These are phyloP conservation scores for Incumbomyces lentus DNA, from an alignment of 2,329 filamentous ascomycete genomes.

Conservation along the genomic window DNA sequence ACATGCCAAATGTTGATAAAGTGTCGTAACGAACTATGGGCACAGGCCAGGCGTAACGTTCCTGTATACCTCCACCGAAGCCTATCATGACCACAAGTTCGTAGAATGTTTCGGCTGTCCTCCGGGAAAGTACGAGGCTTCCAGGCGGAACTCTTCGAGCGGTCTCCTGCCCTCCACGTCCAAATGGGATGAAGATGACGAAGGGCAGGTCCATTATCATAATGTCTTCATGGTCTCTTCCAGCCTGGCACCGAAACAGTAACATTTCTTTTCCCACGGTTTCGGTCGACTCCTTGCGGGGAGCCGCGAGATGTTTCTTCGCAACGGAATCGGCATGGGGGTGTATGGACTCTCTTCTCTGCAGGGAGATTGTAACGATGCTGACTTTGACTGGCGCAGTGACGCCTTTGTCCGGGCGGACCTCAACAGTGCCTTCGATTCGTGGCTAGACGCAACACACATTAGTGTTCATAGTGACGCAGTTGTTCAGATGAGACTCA, in stretches of 20 bases:
- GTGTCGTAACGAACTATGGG: slow-evolving; percentile 92
- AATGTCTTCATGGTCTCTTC: slow-evolving; percentile 76
- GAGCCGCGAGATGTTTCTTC: slow-evolving; percentile 81
- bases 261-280: slow-evolving; percentile 93
- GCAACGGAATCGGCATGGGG: slow-evolving; percentile 89
- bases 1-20: slow-evolving; percentile 97
- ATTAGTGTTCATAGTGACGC: slow-evolving; percentile 4
- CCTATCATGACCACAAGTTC: slow-evolving; percentile 94
- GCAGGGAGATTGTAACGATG: slow-evolving; percentile 85
- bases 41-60: slow-evolving; percentile 83
- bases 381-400: slow-evolving; percentile 86
- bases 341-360: slow-evolving; percentile 90
- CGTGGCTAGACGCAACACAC: slow-evolving; percentile 55
- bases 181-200: slow-evolving; percentile 93
- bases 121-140: slow-evolving; percentile 76
- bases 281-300: slow-evolving; percentile 80
- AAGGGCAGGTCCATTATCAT: slow-evolving; percentile 96
- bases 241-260: slow-evolving; percentile 73
- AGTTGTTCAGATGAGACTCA: slow-evolving; percentile 43
- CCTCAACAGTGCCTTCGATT: slow-evolving; percentile 96
- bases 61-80: slow-evolving; percentile 75
- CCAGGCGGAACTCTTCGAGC: slow-evolving; percentile 85
- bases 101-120: slow-evolving; percentile 95
- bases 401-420: slow-evolving; percentile 72
- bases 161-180: slow-evolving; percentile 78